These are phyloP conservation scores for Agaricus blazei DNA, from an alignment of 768 basidiomycete species.

Conservation along the genomic window DNA sequence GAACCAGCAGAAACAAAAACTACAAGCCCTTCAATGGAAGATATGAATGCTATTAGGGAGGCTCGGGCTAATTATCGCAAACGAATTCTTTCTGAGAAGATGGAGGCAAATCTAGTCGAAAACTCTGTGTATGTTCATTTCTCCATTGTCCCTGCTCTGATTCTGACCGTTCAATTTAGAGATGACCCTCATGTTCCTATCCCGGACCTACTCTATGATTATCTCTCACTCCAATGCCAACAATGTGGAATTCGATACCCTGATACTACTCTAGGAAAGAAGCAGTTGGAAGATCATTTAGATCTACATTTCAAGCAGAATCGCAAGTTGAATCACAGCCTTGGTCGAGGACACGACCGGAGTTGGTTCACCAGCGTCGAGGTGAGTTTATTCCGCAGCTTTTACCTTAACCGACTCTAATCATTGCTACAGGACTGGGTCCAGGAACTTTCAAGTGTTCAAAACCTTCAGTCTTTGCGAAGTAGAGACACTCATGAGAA, in stretches of 20 bases:
- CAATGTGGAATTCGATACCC: conserved; percentile 90
- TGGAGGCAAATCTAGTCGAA: conserved; percentile 64
- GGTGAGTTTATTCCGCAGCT: conserved; percentile 38
- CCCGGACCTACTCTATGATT: conserved; percentile 65
- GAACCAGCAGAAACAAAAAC: conserved; percentile 12
- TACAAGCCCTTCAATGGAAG: not conserved
- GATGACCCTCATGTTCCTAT: conserved; percentile 56
- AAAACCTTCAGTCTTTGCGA: conserved; percentile 65
- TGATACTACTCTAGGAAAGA: conserved; percentile 66
- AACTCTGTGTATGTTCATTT: conserved; percentile 55
- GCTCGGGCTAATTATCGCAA: conserved; percentile 54
- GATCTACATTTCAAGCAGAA: conserved; percentile 98
- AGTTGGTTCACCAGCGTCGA: conserved; percentile 85
- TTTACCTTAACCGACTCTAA: conserved; percentile 9
- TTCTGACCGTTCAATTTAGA: conserved; percentile 28
- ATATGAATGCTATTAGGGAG: conserved; percentile 28
- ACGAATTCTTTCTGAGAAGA: conserved; percentile 50
- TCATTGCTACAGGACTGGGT: conserved; percentile 74
- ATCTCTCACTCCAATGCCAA: conserved; percentile 80
- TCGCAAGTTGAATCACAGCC: conserved; percentile 69
- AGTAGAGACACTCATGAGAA: conserved; percentile 48
- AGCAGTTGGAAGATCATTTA: conserved; percentile 79
- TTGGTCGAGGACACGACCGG: conserved; percentile 82
- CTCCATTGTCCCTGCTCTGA: not conserved
- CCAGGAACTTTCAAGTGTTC: conserved; percentile 50